These are phyloP conservation scores for Calonectria crousiana DNA, from an alignment of 2,329 filamentous ascomycete species.

Conservation along the genomic window DNA sequence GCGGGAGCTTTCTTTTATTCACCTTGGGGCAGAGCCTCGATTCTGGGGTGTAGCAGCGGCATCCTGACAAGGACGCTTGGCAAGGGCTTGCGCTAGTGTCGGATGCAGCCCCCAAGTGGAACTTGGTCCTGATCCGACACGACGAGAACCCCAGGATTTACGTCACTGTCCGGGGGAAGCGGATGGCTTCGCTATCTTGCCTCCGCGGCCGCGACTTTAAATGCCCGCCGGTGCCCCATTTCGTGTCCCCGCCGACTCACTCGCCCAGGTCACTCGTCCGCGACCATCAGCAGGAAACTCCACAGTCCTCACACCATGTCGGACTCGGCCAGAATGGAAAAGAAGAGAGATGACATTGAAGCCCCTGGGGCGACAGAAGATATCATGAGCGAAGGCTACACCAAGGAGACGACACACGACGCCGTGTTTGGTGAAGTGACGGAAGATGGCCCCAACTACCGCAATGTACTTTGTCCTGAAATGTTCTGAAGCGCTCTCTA, in stretches of 20 bases:
- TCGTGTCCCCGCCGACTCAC: neutral
- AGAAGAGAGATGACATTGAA: neutral
- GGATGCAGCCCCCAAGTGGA: neutral
- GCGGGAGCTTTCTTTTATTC: neutral
- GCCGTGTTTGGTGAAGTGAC: constrained; percentile 12
- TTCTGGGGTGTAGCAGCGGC: neutral
- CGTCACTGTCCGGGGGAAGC: neutral
- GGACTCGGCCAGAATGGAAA: neutral
- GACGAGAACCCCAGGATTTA: neutral
- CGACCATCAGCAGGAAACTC: neutral
- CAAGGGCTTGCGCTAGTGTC: neutral
- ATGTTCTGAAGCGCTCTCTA: neutral
- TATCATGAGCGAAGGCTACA: neutral
- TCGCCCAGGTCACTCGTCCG: neutral
- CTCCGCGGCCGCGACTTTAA: neutral
- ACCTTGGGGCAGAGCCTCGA: neutral
- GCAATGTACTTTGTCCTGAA: neutral
- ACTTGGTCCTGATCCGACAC: neutral
- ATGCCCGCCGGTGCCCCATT: neutral
- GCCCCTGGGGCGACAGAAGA: neutral
- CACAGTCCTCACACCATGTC: neutral
- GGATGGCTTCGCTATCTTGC: neutral
- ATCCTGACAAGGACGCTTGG: neutral
- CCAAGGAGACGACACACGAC: neutral
- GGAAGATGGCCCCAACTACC: constrained; percentile 11